Conservation (phyloP, 75 land plant species). For the Pinus albicaulis region DNA sequence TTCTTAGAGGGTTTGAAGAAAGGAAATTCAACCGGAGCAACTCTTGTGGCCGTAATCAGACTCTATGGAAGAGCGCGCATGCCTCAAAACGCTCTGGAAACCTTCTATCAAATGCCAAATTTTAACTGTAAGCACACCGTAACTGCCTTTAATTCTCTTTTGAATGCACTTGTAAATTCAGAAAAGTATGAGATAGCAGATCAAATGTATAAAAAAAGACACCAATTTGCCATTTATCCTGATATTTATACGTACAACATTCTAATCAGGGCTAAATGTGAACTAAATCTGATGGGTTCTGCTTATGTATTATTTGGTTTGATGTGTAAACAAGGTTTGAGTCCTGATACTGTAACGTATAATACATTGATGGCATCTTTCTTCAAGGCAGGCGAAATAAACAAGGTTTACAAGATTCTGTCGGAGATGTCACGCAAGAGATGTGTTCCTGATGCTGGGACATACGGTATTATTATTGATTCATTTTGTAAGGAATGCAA, state of each 20-base stretch:
- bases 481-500: slow-evolving; percentile 8
- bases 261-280: slow-evolving; percentile 3
- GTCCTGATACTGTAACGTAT: slow-evolving; percentile 7
- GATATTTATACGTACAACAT: slow-evolving; percentile 6
- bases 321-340: not conserved
- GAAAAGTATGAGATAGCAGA: not conserved
- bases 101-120: not conserved
- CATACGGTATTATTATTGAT: slow-evolving; percentile 6
- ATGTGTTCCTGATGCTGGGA: not conserved
- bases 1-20: not conserved
- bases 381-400: slow-evolving; percentile 5
- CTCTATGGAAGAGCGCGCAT: slow-evolving; percentile 4
- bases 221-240: not conserved
- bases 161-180: slow-evolving; percentile 2
- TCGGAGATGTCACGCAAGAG: not conserved
- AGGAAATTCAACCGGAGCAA: not conserved
- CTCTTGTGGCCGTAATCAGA: not conserved
- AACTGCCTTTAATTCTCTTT: slow-evolving; percentile 4
- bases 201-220: not conserved
- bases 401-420: not conserved
- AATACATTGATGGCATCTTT: slow-evolving; percentile 4
- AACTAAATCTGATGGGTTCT: not conserved
- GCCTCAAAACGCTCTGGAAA: not conserved
- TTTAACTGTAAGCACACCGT: not conserved
- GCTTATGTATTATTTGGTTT: not conserved